Percentiles rank a stretch among this genome's conserved stretches.
Evolutionary conservation across 2,329 filamentous ascomycete species (phyloP).

Genomic region (Penicillium hesseltinei): DNA sequence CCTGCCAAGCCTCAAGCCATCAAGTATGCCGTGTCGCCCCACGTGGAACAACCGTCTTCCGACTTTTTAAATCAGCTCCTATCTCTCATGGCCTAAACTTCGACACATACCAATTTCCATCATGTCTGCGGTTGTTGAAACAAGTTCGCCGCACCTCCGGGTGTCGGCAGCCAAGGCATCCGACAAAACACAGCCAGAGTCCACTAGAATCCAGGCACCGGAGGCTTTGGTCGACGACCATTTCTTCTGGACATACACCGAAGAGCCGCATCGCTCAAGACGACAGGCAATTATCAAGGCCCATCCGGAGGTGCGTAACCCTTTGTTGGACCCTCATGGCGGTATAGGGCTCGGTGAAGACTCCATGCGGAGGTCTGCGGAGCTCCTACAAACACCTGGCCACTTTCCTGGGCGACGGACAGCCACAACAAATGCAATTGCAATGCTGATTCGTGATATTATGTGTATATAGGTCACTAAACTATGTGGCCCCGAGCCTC

Average conservation of each 20-base stretch:
- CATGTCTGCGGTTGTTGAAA: conserved; percentile 33
- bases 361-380: conserved; percentile 6
- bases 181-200: conserved; percentile 18
- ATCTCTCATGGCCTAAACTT: conserved; percentile 8
- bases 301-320: conserved; percentile 74
- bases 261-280: conserved; percentile 91
- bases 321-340: background rate
- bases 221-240: conserved; percentile 48
- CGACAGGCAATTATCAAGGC: conserved; percentile 95
- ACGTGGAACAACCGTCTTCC: conserved; percentile 37
- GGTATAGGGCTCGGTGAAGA: background rate
- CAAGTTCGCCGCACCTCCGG: conserved; percentile 35
- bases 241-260: conserved; percentile 99
- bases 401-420: conserved; percentile 4
- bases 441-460: conserved; percentile 15
- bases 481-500: conserved; percentile 90
- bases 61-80: conserved; percentile 20
- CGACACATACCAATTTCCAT: conserved; percentile 18
- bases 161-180: conserved; percentile 32
- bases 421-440: conserved; percentile 5
- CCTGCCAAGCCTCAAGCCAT: conserved; percentile 20
- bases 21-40: conserved; percentile 30
- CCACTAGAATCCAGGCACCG: conserved; percentile 31
- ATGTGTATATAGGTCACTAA: conserved; percentile 71
- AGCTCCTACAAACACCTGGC: conserved; percentile 1